Percentiles rank a stretch among this genome's conserved stretches.
Evolutionary conservation across 306 rosid species (phyloP).

Genomic region (Trifolium dubium): DNA sequence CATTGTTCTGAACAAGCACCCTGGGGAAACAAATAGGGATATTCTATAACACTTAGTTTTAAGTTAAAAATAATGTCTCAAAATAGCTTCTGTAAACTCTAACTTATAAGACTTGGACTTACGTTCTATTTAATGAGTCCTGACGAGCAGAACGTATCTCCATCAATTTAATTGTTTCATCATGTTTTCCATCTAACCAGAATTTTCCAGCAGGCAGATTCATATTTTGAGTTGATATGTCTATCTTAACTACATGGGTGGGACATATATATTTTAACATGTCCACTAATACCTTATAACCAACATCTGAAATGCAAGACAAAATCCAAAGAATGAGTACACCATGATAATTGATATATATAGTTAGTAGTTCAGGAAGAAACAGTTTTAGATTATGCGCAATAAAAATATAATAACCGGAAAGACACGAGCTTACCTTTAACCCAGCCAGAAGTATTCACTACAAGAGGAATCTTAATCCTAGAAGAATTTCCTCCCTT

Average conservation of each 20-base stretch:
- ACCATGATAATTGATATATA: constrained; percentile 18
- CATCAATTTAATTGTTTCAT: constrained; percentile 56
- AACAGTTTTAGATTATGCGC: constrained; percentile 13
- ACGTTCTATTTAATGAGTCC: constrained; percentile 78
- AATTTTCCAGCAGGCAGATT: constrained; percentile 85
- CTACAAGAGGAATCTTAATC: constrained; percentile 72
- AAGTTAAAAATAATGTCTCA: neutral
- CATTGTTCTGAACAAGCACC: constrained; percentile 74
- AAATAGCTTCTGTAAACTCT: constrained; percentile 26
- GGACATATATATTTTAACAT: constrained; percentile 78
- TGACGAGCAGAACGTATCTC: constrained; percentile 76
- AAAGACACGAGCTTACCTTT: constrained; percentile 61
- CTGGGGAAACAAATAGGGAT: constrained; percentile 46
- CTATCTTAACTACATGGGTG: constrained; percentile 80
- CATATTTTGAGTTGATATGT: constrained; percentile 68
- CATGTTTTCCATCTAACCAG: constrained; percentile 63
- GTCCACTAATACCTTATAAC: constrained; percentile 77
- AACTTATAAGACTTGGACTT: constrained; percentile 49
- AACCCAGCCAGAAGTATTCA: constrained; percentile 98
- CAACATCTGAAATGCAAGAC: constrained; percentile 65
- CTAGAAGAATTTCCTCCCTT: constrained; percentile 44
- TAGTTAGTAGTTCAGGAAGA: constrained; percentile 21
- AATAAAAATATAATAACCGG: constrained; percentile 25
- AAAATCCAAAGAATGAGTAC: constrained; percentile 26
- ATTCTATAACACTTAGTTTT: constrained; percentile 3